phyloP scores from a whole-genome alignment of 768 basidiomycete genomes.

The Serendipita sp. region DNA sequence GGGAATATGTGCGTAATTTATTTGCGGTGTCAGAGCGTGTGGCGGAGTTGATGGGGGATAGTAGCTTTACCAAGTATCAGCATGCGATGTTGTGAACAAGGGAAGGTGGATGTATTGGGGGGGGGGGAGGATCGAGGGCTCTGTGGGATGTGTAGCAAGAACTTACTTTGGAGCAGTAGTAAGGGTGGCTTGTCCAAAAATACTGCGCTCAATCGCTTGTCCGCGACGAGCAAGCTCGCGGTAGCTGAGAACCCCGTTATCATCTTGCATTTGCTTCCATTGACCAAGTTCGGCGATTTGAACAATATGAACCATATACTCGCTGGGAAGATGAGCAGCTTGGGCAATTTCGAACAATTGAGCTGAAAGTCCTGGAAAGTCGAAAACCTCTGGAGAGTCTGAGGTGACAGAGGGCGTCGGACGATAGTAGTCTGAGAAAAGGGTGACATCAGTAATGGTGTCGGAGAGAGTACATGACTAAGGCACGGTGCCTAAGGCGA shows the following conservation, averaged over 20 bases:
- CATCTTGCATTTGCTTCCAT: slow-evolving; percentile 3
- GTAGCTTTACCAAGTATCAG: not conserved
- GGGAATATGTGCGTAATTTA: not conserved
- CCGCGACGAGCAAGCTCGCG: not conserved
- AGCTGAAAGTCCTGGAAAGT: slow-evolving; percentile 1
- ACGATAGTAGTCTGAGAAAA: not conserved
- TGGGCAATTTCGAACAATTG: slow-evolving; percentile 1
- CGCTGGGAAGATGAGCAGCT: not conserved
- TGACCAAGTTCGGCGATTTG: slow-evolving; percentile 3
- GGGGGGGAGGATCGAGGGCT: too few species aligned
- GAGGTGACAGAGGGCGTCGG: not conserved
- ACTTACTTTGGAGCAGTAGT: not conserved
- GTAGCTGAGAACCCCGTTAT: not conserved
- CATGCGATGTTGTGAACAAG: not conserved
- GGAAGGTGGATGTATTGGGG: not conserved
- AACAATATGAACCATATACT: not conserved
- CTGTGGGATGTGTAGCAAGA: not conserved
- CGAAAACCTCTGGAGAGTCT: not conserved
- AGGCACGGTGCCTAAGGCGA: too few species aligned
- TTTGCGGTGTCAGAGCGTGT: not conserved
- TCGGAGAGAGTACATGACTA: too few species aligned
- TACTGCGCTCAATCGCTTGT: not conserved
- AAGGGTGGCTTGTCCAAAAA: not conserved
- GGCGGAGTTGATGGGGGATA: not conserved
- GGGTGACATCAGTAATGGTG: too few species aligned